These are phyloP conservation scores for Trifolium subterraneum DNA, from an alignment of 306 rosid genomes.

Conservation along the genomic window DNA sequence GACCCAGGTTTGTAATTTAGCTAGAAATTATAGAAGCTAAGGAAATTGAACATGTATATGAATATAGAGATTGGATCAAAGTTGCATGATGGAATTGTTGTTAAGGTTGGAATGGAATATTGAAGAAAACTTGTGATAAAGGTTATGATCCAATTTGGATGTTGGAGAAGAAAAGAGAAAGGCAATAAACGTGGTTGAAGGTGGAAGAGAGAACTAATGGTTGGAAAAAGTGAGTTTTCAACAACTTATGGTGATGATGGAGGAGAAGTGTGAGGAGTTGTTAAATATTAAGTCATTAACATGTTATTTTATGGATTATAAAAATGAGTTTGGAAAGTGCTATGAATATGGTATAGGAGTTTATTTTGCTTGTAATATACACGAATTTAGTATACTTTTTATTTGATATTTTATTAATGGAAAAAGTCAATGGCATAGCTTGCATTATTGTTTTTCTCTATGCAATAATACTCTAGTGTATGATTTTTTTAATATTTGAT, in stretches of 20 bases:
- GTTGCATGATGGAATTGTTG: not conserved
- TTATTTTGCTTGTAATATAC: conserved; percentile 39
- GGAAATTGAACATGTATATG: not conserved
- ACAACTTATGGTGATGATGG: conserved; percentile 24
- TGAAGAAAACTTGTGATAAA: conserved; percentile 38
- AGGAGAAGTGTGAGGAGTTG: conserved; percentile 29
- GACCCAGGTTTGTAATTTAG: conserved; percentile 57
- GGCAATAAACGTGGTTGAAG: conserved; percentile 33
- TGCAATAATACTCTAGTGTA: conserved; percentile 5
- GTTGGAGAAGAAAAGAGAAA: not conserved
- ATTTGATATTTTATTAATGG: not conserved
- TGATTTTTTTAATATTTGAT: not conserved
- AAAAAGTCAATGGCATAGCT: conserved; percentile 23
- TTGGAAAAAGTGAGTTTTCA: conserved; percentile 24
- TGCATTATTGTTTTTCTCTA: conserved; percentile 14
- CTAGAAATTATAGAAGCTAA: not conserved
- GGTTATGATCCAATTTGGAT: conserved; percentile 39
- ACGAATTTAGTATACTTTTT: conserved; percentile 4
- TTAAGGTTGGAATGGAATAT: conserved; percentile 46
- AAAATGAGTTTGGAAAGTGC: conserved; percentile 23
- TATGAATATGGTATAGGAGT: not conserved
- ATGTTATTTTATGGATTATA: not conserved
- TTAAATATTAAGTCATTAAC: not conserved
- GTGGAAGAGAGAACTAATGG: conserved; percentile 12
- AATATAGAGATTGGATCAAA: conserved; percentile 1